These are phyloP conservation scores for Favolaschia claudopus DNA, from an alignment of 768 basidiomycete species.

Conservation along the genomic window DNA sequence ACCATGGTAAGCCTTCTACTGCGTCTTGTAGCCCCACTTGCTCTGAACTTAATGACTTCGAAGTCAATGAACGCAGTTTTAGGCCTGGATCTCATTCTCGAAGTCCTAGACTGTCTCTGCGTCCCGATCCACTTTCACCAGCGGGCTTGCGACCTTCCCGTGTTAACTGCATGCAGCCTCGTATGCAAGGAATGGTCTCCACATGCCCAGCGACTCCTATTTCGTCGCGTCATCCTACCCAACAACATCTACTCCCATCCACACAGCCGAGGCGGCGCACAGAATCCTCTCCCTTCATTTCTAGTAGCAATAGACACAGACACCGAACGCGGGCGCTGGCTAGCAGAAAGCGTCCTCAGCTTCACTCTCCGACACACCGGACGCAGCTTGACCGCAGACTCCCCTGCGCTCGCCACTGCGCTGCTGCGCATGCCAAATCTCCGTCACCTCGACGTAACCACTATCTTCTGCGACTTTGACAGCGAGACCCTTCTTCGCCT, in stretches of 20 bases:
- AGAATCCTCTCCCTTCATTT: conserved; percentile 9
- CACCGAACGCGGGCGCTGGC: conserved; percentile 18
- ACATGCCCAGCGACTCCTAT: conserved; percentile 54
- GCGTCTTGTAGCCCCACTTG: too few relatives aligned
- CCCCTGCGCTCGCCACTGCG: conserved; percentile 10
- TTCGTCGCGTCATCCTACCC: conserved; percentile 46
- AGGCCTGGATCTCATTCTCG: conserved; percentile 20
- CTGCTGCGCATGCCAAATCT: conserved; percentile 22
- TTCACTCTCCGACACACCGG: conserved; percentile 21
- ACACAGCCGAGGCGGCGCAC: neutral
- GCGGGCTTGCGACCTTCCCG: conserved; percentile 17
- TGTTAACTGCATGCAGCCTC: conserved; percentile 46
- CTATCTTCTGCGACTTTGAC: conserved; percentile 13
- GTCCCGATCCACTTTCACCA: conserved; percentile 18
- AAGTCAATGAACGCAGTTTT: conserved; percentile 1
- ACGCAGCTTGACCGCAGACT: neutral
- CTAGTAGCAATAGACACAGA: conserved; percentile 18
- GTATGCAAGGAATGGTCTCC: conserved; percentile 54
- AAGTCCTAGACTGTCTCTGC: conserved; percentile 18
- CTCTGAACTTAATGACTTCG: too few relatives aligned
- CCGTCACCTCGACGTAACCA: conserved; percentile 25
- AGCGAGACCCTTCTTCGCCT: neutral
- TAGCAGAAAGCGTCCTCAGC: conserved; percentile 11
- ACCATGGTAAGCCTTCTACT: too few relatives aligned
- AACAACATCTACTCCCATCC: conserved; percentile 18